Evolutionary conservation across 108 stramenopile genomes (phyloP), one percentile per base, ranked within the genome.

Genomic region (Craspedostauros australis): DNA sequence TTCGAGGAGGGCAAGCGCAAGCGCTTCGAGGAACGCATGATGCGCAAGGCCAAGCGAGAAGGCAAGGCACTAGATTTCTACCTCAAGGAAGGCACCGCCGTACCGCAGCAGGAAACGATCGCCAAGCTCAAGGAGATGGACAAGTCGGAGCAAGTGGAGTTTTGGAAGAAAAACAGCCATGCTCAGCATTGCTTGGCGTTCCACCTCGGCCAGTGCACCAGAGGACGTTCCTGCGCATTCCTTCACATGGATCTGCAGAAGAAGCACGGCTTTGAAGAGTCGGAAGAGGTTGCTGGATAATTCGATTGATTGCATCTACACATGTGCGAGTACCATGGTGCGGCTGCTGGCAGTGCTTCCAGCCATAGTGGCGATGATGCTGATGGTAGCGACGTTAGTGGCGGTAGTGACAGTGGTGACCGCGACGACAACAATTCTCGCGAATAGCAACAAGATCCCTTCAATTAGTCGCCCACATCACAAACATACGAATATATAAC

Each of bases 41-140:
- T 88, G 22, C 73, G 95, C 4, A 96, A 96, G 79, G 95, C 95
- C 6, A 96, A 96, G 64, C 75, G 95, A 39, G 95, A 96, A 76
- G 86, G 86, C 0, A 73, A 76, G 46, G 48, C 4, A 20, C 31
- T 38, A 32, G 85, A 87, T 50, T 55, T 80, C 50, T 76, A 96
- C 57, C 58, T 96, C 31, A 77, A 81, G 12, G 68, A 85, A 41
- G 95, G 95, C 11, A 77, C 80, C 11, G 84, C 68, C 28, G 70
- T 88, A 6, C 95, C 95, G 6, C 78, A 82, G 0, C 29, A 34
- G 6, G 70, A 55, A 6, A 75, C 62, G 6, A 59, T 95, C 1
- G 32, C 31, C 30, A 59, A 59, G 20, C 42, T 93, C 42, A 79
- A 72, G 50, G 44, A 18, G 2, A 31, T 84, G 28, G 26, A 43